Evolutionary conservation across 768 basidiomycete genomes (phyloP).

Genomic region (Xanthoconium stramineum): DNA sequence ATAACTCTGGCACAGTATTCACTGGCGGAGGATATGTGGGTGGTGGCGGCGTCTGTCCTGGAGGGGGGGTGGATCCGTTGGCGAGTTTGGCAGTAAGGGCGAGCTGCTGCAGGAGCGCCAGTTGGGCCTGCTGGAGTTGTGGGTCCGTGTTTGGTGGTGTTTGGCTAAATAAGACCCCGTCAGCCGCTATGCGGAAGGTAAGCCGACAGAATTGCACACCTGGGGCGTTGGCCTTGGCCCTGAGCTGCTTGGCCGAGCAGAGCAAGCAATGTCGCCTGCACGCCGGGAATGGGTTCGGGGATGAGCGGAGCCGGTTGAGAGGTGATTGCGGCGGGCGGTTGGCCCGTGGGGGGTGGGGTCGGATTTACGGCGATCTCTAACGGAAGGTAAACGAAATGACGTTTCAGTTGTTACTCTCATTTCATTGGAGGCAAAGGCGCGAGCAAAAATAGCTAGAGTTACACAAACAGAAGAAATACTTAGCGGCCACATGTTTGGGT

Average conservation of each 20-base stretch:
- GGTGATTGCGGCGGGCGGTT: constrained; percentile 28
- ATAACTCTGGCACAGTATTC: constrained; percentile 21
- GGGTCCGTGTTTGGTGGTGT: constrained; percentile 53
- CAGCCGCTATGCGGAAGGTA: constrained; percentile 2
- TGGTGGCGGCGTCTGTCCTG: constrained; percentile 27
- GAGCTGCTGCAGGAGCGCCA: constrained; percentile 76
- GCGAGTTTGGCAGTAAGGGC: constrained; percentile 53
- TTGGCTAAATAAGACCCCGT: constrained; percentile 44
- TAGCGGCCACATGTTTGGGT: constrained; percentile 66
- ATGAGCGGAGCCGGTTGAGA: constrained; percentile 18
- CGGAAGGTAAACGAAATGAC: constrained; percentile 49
- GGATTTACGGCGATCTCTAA: constrained; percentile 50
- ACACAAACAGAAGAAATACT: constrained; percentile 68
- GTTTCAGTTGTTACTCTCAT: constrained; percentile 69
- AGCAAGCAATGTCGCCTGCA: constrained; percentile 67
- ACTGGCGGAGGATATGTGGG: constrained; percentile 13
- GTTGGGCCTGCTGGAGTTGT: constrained; percentile 51
- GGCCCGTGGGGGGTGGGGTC: constrained; percentile 36
- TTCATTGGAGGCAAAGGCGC: constrained; percentile 40
- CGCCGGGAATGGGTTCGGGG: constrained; percentile 22
- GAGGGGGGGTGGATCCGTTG: constrained; percentile 29
- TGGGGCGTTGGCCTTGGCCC: constrained; percentile 23
- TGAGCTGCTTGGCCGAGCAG: constrained; percentile 66
- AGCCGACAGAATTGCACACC: constrained; percentile 35
- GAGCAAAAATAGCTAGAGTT: constrained; percentile 58